phyloP scores from a whole-genome alignment of 257 asterid genomes.

The Solanum sparsipilum region DNA sequence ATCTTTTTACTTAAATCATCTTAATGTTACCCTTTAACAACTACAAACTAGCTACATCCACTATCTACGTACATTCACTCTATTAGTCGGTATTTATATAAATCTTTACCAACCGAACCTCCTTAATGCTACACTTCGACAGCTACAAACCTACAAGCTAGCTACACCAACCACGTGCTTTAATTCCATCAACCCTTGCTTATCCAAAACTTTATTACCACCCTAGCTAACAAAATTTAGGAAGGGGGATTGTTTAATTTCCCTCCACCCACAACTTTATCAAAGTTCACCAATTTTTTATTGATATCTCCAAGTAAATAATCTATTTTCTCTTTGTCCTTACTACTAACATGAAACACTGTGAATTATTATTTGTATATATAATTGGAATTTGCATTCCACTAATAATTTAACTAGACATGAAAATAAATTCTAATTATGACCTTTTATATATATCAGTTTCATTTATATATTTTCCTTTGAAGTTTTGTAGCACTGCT shows the following conservation, averaged over 20 bases:
- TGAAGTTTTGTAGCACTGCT: neutral
- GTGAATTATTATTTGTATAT: neutral
- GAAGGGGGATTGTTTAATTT: neutral
- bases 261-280: neutral
- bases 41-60: neutral
- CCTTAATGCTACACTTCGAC: neutral
- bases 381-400: neutral
- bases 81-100: neutral
- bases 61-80: neutral
- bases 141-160: neutral
- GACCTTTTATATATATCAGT: neutral
- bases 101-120: neutral
- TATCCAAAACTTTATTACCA: neutral
- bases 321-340: neutral
- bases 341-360: neutral
- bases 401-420: neutral
- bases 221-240: neutral
- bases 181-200: neutral
- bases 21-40: neutral
- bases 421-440: neutral
- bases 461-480: neutral
- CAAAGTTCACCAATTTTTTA: neutral
- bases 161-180: neutral
- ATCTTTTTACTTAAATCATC: neutral
- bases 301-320: neutral